Evolutionary conservation across 306 rosid genomes (phyloP), one percentile per base, ranked within the genome.

Genomic region (Sicyos edulis): DNA sequence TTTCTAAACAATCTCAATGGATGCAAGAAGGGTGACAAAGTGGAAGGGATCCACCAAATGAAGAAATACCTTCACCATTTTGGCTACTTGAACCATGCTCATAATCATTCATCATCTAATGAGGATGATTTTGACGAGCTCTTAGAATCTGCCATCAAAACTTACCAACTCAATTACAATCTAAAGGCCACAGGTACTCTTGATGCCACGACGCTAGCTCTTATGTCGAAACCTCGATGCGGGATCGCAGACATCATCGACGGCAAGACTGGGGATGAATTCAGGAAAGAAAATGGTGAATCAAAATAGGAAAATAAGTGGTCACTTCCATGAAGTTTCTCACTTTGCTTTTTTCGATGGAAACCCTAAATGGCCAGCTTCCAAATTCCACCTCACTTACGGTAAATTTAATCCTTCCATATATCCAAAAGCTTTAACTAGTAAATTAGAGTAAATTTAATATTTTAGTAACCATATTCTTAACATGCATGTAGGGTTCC

Each of bases 201-300:
- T 19, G 74, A 80, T 37, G 1, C 66, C 19, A 17, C 16, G n/a
- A 80, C 80, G 4, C 13, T 17, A 4, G 58, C 52, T 8, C 56
- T 24, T 5, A 80, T 80, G 79, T 75, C 49, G 12, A 21, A 59
- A 75, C 70, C 83, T 1, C 70, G 80, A 24, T 76, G 83, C 10
- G 77, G 80, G 9, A 71, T 71, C 19, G 69, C 74, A 0, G 80
- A 80, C 15, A 17, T 63, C 8, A 54, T 71, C 60, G 44, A 76
- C 1, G 80, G 72, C 49, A 20, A 14, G 37, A 51, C 58, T 0
- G 0, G 44, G 44, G 3, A 69, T 69, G 73, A 69, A 29, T 13
- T 69, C 73, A 20, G 44, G 50, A 8, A 66, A 66, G 47, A 21
- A 10, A 9, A 3, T 7, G 4, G 37, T 57, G 58, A 15, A 50